phyloP scores from a whole-genome alignment of 257 asterid species.

The Plantago ovata region DNA sequence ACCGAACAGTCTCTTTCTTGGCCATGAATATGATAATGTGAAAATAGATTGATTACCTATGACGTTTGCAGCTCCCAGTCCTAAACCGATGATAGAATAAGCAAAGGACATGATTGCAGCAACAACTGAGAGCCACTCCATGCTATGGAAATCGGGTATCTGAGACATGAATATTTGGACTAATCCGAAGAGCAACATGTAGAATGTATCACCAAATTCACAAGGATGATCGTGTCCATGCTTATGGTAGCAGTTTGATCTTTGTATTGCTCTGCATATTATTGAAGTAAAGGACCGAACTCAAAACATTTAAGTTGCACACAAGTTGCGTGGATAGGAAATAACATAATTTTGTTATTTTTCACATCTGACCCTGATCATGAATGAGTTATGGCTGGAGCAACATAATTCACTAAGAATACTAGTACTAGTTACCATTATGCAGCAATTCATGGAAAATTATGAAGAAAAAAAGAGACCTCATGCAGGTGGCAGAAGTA shows the following conservation, averaged over 20 bases:
- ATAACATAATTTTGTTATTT: background rate
- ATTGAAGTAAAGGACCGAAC: background rate
- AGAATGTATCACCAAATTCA: slow-evolving; percentile 31
- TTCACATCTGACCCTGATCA: no score
- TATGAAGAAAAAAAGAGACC: slow-evolving; percentile 28
- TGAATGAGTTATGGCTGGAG: no score
- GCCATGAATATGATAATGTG: background rate
- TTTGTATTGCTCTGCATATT: slow-evolving; percentile 57
- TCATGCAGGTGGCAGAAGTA: slow-evolving; percentile 64
- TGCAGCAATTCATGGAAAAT: background rate
- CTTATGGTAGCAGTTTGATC: slow-evolving; percentile 62
- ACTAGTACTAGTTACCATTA: no score
- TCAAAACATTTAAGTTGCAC: background rate
- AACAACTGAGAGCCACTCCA: slow-evolving; percentile 69
- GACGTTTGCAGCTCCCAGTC: slow-evolving; percentile 67
- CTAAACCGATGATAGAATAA: slow-evolving; percentile 70
- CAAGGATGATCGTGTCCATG: slow-evolving; percentile 55
- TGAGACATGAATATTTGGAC: slow-evolving; percentile 69
- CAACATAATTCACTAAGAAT: no score
- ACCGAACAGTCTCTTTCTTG: background rate
- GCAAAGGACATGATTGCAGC: slow-evolving; percentile 81
- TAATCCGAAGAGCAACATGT: slow-evolving; percentile 63
- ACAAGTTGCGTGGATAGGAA: background rate
- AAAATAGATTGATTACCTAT: slow-evolving; percentile 32
- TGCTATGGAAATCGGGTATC: slow-evolving; percentile 70